phyloP scores from a whole-genome alignment of 2,329 filamentous ascomycete species.

The Ploettnerulaceae sp. region DNA sequence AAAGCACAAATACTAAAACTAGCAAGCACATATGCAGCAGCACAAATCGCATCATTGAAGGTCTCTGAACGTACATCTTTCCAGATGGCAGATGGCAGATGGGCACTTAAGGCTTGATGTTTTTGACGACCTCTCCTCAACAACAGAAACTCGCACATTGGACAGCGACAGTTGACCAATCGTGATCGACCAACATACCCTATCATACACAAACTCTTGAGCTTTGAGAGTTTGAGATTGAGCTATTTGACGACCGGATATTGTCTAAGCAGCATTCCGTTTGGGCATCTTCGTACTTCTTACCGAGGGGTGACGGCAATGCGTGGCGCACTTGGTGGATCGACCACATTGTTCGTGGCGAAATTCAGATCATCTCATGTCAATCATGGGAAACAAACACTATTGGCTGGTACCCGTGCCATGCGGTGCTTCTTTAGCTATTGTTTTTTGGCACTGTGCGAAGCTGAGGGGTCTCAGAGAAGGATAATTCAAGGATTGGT shows the following conservation, averaged over 20 bases:
- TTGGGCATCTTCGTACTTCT: slow-evolving; percentile 5
- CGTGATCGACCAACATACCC: too few relatives aligned
- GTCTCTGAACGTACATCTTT: background rate
- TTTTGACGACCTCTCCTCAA: too few relatives aligned
- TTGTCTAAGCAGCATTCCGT: background rate
- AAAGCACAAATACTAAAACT: too few relatives aligned
- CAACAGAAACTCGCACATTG: too few relatives aligned
- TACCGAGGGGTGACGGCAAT: slow-evolving; percentile 1
- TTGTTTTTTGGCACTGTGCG: slow-evolving; percentile 6
- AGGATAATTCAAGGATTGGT: too few relatives aligned
- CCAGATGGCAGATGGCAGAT: slow-evolving; percentile 1
- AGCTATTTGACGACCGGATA: background rate
- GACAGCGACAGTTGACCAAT: too few relatives aligned
- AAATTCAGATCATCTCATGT: slow-evolving; percentile 4
- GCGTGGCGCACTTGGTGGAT: slow-evolving; percentile 2
- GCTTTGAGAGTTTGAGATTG: background rate
- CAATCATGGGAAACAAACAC: background rate
- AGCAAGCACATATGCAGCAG: too few relatives aligned
- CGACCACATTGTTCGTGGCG: background rate
- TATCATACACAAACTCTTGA: background rate
- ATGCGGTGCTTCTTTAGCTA: slow-evolving; percentile 1
- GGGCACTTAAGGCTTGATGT: background rate
- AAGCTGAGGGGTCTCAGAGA: background rate
- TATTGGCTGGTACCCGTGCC: background rate
- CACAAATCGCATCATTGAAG: background rate